Evolutionary conservation across 1,139 yeast species (phyloP), one percentile per base, ranked within the genome.

Genomic region (Hemisphaericaspora xylanilytica): DNA sequence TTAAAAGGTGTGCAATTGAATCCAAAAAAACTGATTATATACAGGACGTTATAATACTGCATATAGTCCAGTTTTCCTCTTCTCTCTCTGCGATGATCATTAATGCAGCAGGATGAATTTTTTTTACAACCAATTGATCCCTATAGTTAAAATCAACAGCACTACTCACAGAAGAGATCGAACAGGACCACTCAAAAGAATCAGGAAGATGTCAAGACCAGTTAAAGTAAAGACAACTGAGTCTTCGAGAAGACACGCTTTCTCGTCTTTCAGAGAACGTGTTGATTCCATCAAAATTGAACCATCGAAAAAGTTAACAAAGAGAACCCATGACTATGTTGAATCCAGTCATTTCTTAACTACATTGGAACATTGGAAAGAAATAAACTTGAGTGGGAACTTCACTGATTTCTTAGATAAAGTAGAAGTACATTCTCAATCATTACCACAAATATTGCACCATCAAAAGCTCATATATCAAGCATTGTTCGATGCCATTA

Each of bases 201-300:
- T n/a, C n/a, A n/a, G n/a, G n/a, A 17, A 6, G 3, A 29, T 29
- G 32, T 29, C 32, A 14, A 29, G 32, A 33, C 42, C 42, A n/a
- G 38, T 41, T 18, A 47, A 50, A 38, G 49, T 56, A 33, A 74
- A 70, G 46, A 65, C 81, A 8, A 75, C 85, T 0, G 70, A 75
- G 52, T 72, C 85, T 4, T 51, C 72, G 9, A 78, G 82, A 53
- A 72, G 81, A 50, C 84, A 73, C 58, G 78, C 82, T 8, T 88
- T 76, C 56, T 68, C 78, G 27, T 85, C 96, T 3, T 89, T 89
- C 57, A 77, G 81, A 47, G 96, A 90, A 49, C 76, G 95, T 43
- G 79, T 90, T 13, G 97, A 92, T 48, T 68, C 84, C 20, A 78
- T 92, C 45, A 82, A 83, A 55, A 89, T 92, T 44, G 97, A 89